phyloP scores from a whole-genome alignment of 139 green algal species.

The Limnomonas spitsbergensis region DNA sequence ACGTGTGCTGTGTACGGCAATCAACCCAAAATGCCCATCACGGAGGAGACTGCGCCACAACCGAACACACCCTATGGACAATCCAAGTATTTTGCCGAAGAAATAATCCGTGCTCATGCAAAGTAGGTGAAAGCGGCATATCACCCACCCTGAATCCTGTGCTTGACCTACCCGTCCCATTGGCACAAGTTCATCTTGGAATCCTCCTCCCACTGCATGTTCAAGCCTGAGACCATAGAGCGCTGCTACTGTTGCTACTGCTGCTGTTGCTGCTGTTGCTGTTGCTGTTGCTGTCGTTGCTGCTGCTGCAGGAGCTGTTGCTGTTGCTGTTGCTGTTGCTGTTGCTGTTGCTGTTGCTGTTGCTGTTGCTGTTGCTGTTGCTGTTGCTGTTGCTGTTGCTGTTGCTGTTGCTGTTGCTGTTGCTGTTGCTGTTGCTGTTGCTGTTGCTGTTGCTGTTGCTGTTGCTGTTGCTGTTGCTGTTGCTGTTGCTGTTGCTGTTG shows the following conservation, averaged over 20 bases:
- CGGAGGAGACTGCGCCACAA: slow-evolving; percentile 61
- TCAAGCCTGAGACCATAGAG: too few relatives aligned
- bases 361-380: not conserved
- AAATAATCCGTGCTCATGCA: slow-evolving; percentile 19
- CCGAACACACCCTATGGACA: slow-evolving; percentile 62
- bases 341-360: not conserved
- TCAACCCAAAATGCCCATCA: slow-evolving; percentile 63
- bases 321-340: too few relatives aligned
- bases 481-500: not conserved
- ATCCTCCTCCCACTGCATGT: too few relatives aligned
- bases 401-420: not conserved
- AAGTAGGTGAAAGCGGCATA: not conserved
- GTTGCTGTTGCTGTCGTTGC: not conserved
- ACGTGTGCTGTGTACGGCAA: slow-evolving; percentile 64
- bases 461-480: not conserved
- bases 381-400: not conserved
- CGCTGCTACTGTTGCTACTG: too few relatives aligned
- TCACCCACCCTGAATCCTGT: not conserved
- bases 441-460: not conserved
- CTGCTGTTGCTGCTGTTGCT: not conserved
- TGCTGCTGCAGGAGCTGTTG: too few relatives aligned
- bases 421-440: not conserved
- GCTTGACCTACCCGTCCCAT: not conserved
- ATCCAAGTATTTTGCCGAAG: slow-evolving; percentile 68
- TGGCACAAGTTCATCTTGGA: not conserved